A percentile compares a stretch with the other conserved stretches of the same genome.
These are phyloP conservation scores for Viridothelium virens DNA, from an alignment of 495 filamentous ascomycete genomes.

Conservation along the genomic window DNA sequence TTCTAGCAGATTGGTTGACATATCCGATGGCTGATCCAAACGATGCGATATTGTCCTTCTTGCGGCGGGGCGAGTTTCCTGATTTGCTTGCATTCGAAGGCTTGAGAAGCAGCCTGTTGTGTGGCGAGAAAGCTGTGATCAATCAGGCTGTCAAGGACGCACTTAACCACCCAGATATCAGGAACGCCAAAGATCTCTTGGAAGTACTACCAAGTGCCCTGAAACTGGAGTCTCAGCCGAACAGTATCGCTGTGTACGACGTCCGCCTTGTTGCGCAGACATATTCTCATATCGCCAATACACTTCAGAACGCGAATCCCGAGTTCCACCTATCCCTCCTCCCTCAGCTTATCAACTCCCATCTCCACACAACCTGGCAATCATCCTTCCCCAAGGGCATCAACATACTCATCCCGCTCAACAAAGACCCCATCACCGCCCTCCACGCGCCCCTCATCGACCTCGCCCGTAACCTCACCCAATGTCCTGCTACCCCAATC, in stretches of 20 bases:
- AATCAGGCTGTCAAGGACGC: conserved; percentile 59
- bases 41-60: conserved; percentile 59
- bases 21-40: conserved; percentile 80
- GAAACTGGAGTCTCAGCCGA: conserved; percentile 52
- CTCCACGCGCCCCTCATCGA: conserved; percentile 60
- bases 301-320: conserved; percentile 34
- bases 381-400: conserved; percentile 69
- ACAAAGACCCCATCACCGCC: conserved; percentile 57
- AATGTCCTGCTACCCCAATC: conserved; percentile 63
- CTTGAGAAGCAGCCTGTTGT: conserved; percentile 64
- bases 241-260: conserved; percentile 73
- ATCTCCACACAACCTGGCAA: conserved; percentile 81
- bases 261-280: conserved; percentile 47
- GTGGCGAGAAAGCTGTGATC: conserved; percentile 58
- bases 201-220: conserved; percentile 52
- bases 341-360: conserved; percentile 65
- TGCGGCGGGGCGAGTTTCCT: conserved; percentile 67
- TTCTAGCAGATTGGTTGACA: conserved; percentile 69
- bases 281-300: conserved; percentile 60
- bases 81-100: conserved; percentile 67
- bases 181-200: conserved; percentile 50
- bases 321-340: conserved; percentile 54
- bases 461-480: conserved; percentile 62
- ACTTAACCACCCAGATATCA: conserved; percentile 46
- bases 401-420: conserved; percentile 67